Base-by-base conservation (phyloP, 2,329 filamentous ascomycete genomes). In the Westerdykella aurantiaca region DNA sequence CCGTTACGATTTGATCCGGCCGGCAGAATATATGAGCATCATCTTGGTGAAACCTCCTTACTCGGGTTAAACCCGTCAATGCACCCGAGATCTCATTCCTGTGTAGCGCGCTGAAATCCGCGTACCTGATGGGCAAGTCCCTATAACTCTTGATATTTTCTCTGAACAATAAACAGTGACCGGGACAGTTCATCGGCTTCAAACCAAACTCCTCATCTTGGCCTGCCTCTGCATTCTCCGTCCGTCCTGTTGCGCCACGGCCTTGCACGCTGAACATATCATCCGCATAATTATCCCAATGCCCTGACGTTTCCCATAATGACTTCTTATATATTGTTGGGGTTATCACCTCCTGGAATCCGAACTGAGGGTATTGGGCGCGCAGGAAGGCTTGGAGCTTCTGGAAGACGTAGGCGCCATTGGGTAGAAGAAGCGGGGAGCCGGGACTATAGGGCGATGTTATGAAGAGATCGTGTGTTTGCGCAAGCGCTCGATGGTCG, bases 141-240 rank as follows among this genome's bases (percentile, higher is more conserved):
- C 84, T 79, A 67, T 91, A 91, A 54, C 83, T 88, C 48, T 82
- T 81, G 45, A 77, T 76, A 52, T 83, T 79, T 38, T 83, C 83
- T 47, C 79, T 83, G 63, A 94, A 95, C 49, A 95, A 79, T 50
- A 95, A 73, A 63, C 88, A 94, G 67, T 95, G 88, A 3, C 88
- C 88, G 0, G 88, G 88, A 62, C 88, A 95, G 63, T 95, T 95
- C 88, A 95, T 95, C 12, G 88, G 88, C 67, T 95, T 95, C 54
- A 95, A 71, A 14, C 86, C 87, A 67, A 87, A 94, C 49, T 86
- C 84, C 51, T 83, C 81, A 49, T 85, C 80, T 48, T 82, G 79
- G 16, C 72, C 75, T 6, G 66, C 50, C 47, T 79, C 73, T 2
- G 64, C 65, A 5, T 68, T 68, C 29, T 70, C 58, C n/a, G 50